Percentiles rank a stretch among this genome's conserved stretches.
Evolutionary conservation across 2,329 filamentous ascomycete species (phyloP).

Genomic region (Fonsecaea monophora): DNA sequence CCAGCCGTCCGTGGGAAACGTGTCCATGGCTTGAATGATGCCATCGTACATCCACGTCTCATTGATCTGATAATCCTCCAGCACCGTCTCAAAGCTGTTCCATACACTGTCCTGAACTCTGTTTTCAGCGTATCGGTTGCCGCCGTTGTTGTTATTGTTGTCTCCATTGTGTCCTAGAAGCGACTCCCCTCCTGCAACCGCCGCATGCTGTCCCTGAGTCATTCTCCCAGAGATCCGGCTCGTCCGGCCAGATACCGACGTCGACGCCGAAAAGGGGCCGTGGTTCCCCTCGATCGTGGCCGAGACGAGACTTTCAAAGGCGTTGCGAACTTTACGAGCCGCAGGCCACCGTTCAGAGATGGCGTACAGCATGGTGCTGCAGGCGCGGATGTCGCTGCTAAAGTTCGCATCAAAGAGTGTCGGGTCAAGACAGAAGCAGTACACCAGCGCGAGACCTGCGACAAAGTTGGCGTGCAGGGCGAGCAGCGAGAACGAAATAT

Average conservation of each 20-base stretch:
- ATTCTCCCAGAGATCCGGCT: neutral
- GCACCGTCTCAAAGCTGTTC: neutral
- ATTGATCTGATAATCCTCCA: neutral
- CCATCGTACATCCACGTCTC: neutral
- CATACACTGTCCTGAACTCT: neutral
- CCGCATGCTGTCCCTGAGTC: neutral
- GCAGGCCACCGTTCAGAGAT: constrained; percentile 15
- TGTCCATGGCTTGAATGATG: constrained; percentile 6
- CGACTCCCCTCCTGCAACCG: neutral
- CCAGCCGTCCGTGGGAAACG: neutral
- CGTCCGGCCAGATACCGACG: neutral
- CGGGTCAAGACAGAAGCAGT: constrained; percentile 12
- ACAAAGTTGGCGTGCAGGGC: constrained; percentile 15
- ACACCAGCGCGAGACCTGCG: constrained; percentile 9
- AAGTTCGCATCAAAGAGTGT: constrained; percentile 7
- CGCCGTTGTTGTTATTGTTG: neutral
- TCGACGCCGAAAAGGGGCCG: neutral
- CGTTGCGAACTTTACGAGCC: constrained; percentile 10
- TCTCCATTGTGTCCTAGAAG: neutral
- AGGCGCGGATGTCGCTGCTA: constrained; percentile 19
- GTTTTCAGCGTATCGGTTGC: neutral
- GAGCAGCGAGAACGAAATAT: constrained; percentile 12
- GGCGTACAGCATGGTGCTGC: constrained; percentile 19
- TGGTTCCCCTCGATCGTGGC: constrained; percentile 37
- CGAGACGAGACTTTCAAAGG: constrained; percentile 8